Base-by-base conservation (phyloP, 176 grass and related monocot genomes). In the Oryza coarctata region DNA sequence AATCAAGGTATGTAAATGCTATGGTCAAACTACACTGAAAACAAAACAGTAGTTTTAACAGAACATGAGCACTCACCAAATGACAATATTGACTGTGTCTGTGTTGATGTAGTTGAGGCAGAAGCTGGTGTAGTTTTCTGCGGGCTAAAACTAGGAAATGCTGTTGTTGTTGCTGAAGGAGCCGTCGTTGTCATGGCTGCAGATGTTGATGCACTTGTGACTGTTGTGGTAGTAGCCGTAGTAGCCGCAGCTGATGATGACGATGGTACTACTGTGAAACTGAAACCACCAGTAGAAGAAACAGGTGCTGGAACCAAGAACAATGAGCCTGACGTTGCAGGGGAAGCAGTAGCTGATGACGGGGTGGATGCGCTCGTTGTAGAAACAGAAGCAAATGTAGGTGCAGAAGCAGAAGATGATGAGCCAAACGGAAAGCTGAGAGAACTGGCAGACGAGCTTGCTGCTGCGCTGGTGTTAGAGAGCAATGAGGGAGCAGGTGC, bases 131-230 rank as follows among this genome's bases (percentile, higher is more conserved):
- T 86, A 75, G 86, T 64, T 61, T 81, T 43, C 68, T 83, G 78
- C 52, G 84, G 60, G 72, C 41, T 82, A 90, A 99, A 95, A 72
- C 20, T 83, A 70, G 94, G 83, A 88, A 99, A 93, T 9, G 82
- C 15, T 32, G 39, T 20, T 50, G 90, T 55, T 36, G 72, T 60
- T 40, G 90, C 70, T 60, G 77, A 77, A 49, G 87, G 76, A 71
- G 83, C 23, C 0, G 79, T 49, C 25, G 73, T 43, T 27, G 77
- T 79, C 73, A 50, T 70, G 65, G 82, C 65, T 80, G 87, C 75
- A 66, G 87, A 62, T 86, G 81, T 50, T 28, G 92, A 71, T 8
- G 74, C 74, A 63, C 79, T 90, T 79, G 74, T 79, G 68, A 83
- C 73, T 67, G 86, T 75, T 68, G 88, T 83, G 39, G 86, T 83